Base-by-base conservation (phyloP, 2,329 filamentous ascomycete species). In the Curvularia lunata region DNA sequence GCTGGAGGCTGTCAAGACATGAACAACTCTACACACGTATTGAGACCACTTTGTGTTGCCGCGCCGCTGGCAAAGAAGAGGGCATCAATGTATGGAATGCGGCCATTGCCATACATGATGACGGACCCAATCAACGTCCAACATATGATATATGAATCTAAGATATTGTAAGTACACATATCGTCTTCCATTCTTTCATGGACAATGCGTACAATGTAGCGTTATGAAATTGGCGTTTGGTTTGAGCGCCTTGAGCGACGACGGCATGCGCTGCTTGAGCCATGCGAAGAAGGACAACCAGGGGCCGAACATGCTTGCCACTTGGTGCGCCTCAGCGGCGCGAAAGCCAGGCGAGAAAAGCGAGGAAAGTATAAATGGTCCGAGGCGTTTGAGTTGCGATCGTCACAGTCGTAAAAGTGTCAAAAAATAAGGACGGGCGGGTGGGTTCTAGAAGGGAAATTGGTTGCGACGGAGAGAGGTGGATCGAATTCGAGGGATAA, bases 41-140 rank as follows among this genome's bases (percentile, higher is more conserved):
- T 99, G 61, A 99, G 81, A 1, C 95, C 95, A 62, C 92, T 96
- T 78, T 99, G 95, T 0, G 94, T 98, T 62, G 92, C 89, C 56
- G 91, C 83, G 49, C 95, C 94, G 52, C 86, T 88, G n/a, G 90
- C 86, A 68, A 97, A 91, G 82, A 96, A 91, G 16, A 99, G 84
- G 2, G 92, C 88, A 81, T 99, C 93, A 67, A 95, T 91, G 71
- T 96, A 99, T 1, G 77, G 62, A 57, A 97, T 75, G 16, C 86
- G 79, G 25, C 86, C 85, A 4, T 80, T 81, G 18, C 84, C 85
- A 67, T 86, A 97, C 18, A 99, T 76, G 49, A 96, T 82, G 63
- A 97, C 80, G 0, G 93, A 97, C 16, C 87, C 88, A 46, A 93
- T 50, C 1, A 99, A 81, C 4, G 85, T 83, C 76, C 91, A 86